Base-by-base conservation (phyloP, 2,329 filamentous ascomycete species). In the Trematosphaeria pertusa region DNA sequence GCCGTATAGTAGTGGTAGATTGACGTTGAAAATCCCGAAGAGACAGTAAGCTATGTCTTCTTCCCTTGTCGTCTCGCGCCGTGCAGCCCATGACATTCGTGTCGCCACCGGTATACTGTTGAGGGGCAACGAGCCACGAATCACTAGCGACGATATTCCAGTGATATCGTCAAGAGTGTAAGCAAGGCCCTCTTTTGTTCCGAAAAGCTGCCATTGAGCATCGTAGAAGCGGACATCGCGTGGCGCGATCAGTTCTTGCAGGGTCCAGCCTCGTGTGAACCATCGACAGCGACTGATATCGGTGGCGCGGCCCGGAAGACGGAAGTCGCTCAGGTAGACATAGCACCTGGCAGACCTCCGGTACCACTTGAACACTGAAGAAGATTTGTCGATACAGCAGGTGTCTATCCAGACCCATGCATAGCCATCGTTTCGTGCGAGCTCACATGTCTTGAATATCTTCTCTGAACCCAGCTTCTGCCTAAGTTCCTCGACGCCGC, bases 11-110 rank as follows among this genome's bases (percentile, higher is more conserved):
- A 59, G 43, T 3, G 60, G 51, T 49, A 67, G 61, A 30, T 57
- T 47, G 8, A 69, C 46, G 35, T 49, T 46, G 35, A 65, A 61
- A 5, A 67, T 37, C 0, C 64, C 65, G 3, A 69, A 38, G 3
- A 69, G 49, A 20, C 43, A 67, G 39, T 69, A 69, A 1, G 63
- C 61, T n/a, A 28, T 40, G 45, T 69, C 65, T 50, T 69, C 65
- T 19, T 30, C 28, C 18, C 52, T 22, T 5, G 57, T 48, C 3
- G 50, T 54, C 8, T 18, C 3, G 1, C 51, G 24, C 11, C 10
- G 24, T 7, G 39, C 15, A 2, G 47, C 43, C 54, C 54, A 57
- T 3, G 35, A 40, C 41, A 57, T 50, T 17, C 43, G 37, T 11
- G 40, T 11, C 5, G 32, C 51, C 6, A 45, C 42, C 24, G 21